Conservation (phyloP, 2,329 filamentous ascomycete genomes). For the Hypoxylon sp. region DNA sequence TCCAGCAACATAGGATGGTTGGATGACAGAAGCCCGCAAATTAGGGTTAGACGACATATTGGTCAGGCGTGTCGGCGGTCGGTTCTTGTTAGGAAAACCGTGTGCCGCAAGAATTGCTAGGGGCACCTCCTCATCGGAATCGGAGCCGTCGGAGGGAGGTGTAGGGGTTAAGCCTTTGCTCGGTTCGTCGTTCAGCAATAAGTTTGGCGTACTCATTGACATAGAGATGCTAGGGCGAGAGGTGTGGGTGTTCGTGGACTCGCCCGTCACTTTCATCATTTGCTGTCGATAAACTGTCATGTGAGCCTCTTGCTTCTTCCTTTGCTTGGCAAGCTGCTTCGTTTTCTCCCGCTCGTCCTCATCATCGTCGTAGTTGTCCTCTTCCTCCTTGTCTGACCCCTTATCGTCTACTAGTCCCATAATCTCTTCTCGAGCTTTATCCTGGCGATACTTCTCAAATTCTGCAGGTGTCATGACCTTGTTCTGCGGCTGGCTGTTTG, state of each 20-base stretch:
- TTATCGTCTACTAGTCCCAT: constrained; percentile 56
- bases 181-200: constrained; percentile 55
- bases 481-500: constrained; percentile 62
- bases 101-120: constrained; percentile 89
- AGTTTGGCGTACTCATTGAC: constrained; percentile 73
- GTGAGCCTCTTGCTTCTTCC: constrained; percentile 90
- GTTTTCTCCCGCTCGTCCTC: constrained; percentile 85
- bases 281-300: constrained; percentile 91
- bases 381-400: constrained; percentile 59
- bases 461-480: constrained; percentile 93
- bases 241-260: constrained; percentile 64
- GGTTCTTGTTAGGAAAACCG: constrained; percentile 84
- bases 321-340: constrained; percentile 78
- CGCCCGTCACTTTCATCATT: constrained; percentile 96
- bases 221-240: constrained; percentile 68
- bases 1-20: constrained; percentile 61
- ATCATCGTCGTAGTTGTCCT: constrained; percentile 70
- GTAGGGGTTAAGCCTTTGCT: constrained; percentile 56
- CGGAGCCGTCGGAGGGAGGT: constrained; percentile 66
- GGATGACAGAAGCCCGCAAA: constrained; percentile 68
- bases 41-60: constrained; percentile 79
- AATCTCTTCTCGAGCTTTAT: constrained; percentile 74
- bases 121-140: constrained; percentile 90
- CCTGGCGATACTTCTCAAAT: constrained; percentile 83
- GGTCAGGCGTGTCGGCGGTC: constrained; percentile 77